phyloP scores from a whole-genome alignment of 768 basidiomycete genomes.

The Boletus insuetus region DNA sequence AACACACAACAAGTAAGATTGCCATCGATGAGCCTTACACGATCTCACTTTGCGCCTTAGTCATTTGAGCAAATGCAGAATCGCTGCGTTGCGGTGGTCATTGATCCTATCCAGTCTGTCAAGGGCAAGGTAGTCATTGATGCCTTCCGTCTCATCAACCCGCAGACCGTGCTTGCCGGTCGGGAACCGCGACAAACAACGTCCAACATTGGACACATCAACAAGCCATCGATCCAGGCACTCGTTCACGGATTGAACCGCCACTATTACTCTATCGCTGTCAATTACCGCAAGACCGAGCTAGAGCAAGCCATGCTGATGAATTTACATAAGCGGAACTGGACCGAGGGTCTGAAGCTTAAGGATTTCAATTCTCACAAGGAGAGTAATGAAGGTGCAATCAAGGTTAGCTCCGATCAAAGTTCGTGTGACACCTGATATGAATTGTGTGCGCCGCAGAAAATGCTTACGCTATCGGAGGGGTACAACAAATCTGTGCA shows the following conservation, averaged over 20 bases:
- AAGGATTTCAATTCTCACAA: slow-evolving; percentile 89
- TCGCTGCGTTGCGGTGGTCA: slow-evolving; percentile 93
- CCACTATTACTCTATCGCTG: slow-evolving; percentile 97
- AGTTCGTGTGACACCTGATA: slow-evolving; percentile 12
- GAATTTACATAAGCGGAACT: slow-evolving; percentile 98
- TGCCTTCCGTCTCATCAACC: slow-evolving; percentile 96
- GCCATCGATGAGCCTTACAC: background rate
- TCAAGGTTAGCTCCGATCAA: slow-evolving; percentile 66
- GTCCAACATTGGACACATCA: slow-evolving; percentile 97
- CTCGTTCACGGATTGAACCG: slow-evolving; percentile 96
- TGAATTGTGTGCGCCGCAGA: slow-evolving; percentile 18
- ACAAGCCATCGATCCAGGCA: slow-evolving; percentile 98
- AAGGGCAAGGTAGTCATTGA: slow-evolving; percentile 99
- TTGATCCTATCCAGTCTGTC: slow-evolving; percentile 98
- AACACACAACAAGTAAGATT: slow-evolving; percentile 88
- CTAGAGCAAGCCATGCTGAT: slow-evolving; percentile 98
- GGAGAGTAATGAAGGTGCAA: slow-evolving; percentile 85
- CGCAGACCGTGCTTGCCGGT: slow-evolving; percentile 84
- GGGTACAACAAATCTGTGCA: slow-evolving; percentile 98
- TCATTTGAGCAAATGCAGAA: slow-evolving; percentile 94
- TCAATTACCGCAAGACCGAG: slow-evolving; percentile 98
- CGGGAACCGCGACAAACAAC: slow-evolving; percentile 97
- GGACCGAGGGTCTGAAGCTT: slow-evolving; percentile 95
- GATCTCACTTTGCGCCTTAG: slow-evolving; percentile 40
- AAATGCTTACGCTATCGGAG: slow-evolving; percentile 91